Base-by-base conservation (phyloP, 2,329 filamentous ascomycete species). In the Aspergillus fijiensis region DNA sequence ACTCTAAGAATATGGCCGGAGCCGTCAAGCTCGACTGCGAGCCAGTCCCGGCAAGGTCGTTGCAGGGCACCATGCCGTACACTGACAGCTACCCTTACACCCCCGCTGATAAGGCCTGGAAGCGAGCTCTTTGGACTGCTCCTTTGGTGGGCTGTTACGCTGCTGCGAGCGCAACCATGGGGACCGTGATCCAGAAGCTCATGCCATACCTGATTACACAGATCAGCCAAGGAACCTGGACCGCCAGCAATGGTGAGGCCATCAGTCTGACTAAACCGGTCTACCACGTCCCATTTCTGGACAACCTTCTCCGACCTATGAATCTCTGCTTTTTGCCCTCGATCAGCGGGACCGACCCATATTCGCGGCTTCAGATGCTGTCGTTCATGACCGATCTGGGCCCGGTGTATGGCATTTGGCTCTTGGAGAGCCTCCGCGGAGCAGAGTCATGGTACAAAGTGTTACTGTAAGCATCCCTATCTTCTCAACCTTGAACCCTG, bases 341-440 rank as follows among this genome's bases (percentile, higher is more conserved):
- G 2, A 58, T 64, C 14, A 62, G 56, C 19, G 56, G 54, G 1
- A 54, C 58, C 5, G 53, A 64, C 14, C 51, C 49, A 2, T 12
- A 12, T 3, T 52, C 53, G 6, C 49, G 50, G 3, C 25, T 51
- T 3, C 63, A 62, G 23, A 50, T 61, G 56, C 21, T 64, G 3
- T 58, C 60, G 1, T 64, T 64, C n/a, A 33, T 64, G 16, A 27
- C 58, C 2, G 59, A 61, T 12, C 2, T 62, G 2, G 58, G 56
- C 0, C 35, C 56, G 1, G 10, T 65, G 1, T 64, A 59, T n/a
- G 49, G 45, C 1, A 57, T 59, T 35, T 61, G 62, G 60, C 35
- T 65, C n/a, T 27, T 63, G n/a, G 63, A 62, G 10, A 58, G 57
- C 21, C 61, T 54, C 12, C 62, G 63, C 12, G 35, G 49, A 4